Evolutionary conservation across 1,284 basidiomycete species (phyloP).

Genomic region (Blastosporella zonata): DNA sequence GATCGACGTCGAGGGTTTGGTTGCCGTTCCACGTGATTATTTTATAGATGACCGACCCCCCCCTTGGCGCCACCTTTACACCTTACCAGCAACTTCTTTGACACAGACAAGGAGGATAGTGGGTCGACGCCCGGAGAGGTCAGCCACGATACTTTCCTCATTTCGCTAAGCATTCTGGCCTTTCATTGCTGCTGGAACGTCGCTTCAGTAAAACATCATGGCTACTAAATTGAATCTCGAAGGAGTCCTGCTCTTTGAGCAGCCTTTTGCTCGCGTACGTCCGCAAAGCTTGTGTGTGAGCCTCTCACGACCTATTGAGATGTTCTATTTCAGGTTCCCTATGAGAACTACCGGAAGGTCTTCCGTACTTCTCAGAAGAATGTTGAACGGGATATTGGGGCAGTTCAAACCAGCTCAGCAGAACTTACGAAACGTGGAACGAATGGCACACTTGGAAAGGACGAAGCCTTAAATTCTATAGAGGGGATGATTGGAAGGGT

Average conservation of each 20-base stretch:
- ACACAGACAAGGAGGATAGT: neutral
- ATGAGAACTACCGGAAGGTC: constrained; percentile 82
- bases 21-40: constrained; percentile 10
- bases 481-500: constrained; percentile 76
- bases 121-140: neutral
- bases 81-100: neutral
- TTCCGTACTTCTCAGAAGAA: constrained; percentile 78
- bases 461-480: constrained; percentile 59
- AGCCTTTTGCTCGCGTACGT: constrained; percentile 77
- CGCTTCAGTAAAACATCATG: constrained; percentile 24
- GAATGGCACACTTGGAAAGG: constrained; percentile 36
- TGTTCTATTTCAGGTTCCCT: constrained; percentile 62
- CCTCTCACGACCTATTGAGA: constrained; percentile 1
- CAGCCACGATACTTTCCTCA: neutral
- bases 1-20: neutral
- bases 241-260: constrained; percentile 83
- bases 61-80: neutral
- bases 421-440: constrained; percentile 51
- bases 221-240: constrained; percentile 61
- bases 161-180: neutral
- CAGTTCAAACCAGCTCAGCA: constrained; percentile 51
- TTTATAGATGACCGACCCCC: neutral
- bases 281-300: constrained; percentile 3
- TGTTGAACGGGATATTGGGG: constrained; percentile 74
- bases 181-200: neutral